phyloP scores from a whole-genome alignment of 116 monocot genomes.

The Iris pallida region DNA sequence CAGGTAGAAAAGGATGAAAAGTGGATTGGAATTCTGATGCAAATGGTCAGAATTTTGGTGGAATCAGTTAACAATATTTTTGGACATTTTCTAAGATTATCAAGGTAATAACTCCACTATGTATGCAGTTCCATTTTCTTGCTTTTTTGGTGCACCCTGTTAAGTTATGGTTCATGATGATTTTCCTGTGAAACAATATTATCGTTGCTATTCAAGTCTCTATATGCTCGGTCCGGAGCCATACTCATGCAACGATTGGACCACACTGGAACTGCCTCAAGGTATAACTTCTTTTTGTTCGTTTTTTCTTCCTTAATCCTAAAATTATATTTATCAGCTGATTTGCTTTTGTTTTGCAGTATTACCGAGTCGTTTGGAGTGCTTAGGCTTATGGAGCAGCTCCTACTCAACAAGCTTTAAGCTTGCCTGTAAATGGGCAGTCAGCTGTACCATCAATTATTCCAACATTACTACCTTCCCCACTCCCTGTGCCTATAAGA shows the following conservation, averaged over 20 bases:
- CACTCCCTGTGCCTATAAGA: conserved; percentile 27
- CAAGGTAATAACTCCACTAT: conserved; percentile 31
- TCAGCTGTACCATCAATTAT: conserved; percentile 15
- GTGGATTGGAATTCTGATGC: no score
- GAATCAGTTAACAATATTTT: no score
- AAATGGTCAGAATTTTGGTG: no score
- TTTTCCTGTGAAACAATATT: not conserved
- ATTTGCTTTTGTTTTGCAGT: conserved; percentile 23
- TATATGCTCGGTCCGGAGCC: conserved; percentile 69
- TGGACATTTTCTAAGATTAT: no score
- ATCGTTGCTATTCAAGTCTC: no score
- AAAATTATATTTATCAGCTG: not conserved
- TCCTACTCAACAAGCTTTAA: conserved; percentile 16
- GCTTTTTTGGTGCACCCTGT: not conserved
- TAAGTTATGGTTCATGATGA: conserved; percentile 25
- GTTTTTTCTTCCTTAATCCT: conserved; percentile 9
- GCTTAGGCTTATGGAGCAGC: conserved; percentile 31
- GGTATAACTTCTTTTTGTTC: conserved; percentile 19
- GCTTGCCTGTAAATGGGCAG: conserved; percentile 35
- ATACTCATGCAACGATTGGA: conserved; percentile 70
- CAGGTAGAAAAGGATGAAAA: no score
- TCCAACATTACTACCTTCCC: conserved; percentile 10
- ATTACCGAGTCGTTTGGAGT: conserved; percentile 62
- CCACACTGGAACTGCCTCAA: conserved; percentile 54
- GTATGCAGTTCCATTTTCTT: conserved; percentile 9